These are phyloP conservation scores for Wickerhamomyces silvicola DNA, from an alignment of 805 yeast species.

Conservation along the genomic window DNA sequence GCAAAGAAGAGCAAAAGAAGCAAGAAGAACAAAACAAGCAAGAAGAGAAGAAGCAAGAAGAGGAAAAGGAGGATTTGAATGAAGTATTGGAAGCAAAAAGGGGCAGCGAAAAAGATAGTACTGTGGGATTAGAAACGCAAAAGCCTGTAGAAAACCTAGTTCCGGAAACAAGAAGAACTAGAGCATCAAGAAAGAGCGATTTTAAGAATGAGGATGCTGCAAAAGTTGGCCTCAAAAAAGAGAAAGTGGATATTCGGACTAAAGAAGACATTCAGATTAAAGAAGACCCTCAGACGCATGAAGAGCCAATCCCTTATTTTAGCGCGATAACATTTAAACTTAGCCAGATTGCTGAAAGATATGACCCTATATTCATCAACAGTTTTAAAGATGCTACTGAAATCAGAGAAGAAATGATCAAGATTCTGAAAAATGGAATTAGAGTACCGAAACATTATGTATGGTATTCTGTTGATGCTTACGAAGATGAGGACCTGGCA, in stretches of 20 bases:
- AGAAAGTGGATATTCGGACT: too few species aligned
- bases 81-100: constrained; percentile 11
- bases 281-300: constrained; percentile 23
- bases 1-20: constrained; percentile 16
- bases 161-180: constrained; percentile 31
- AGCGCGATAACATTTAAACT: constrained; percentile 65
- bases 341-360: constrained; percentile 57
- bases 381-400: constrained; percentile 54
- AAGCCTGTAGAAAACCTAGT: constrained; percentile 2
- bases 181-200: constrained; percentile 2
- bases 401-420: constrained; percentile 57
- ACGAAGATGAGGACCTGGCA: constrained; percentile 58
- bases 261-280: too few species aligned
- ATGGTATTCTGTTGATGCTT: constrained; percentile 83
- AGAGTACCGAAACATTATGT: constrained; percentile 56
- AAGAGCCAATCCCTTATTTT: constrained; percentile 33
- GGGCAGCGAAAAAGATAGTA: constrained; percentile 12
- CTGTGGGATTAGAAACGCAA: constrained; percentile 5
- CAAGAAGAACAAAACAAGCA: constrained; percentile 18
- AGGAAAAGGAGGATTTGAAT: constrained; percentile 10
- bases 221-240: constrained; percentile 10
- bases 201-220: too few species aligned
- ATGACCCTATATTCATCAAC: constrained; percentile 56
- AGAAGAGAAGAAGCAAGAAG: constrained; percentile 17
- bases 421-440: constrained; percentile 51